Conservation (phyloP, 345 rosid species). For the Hevea brasiliensis region DNA sequence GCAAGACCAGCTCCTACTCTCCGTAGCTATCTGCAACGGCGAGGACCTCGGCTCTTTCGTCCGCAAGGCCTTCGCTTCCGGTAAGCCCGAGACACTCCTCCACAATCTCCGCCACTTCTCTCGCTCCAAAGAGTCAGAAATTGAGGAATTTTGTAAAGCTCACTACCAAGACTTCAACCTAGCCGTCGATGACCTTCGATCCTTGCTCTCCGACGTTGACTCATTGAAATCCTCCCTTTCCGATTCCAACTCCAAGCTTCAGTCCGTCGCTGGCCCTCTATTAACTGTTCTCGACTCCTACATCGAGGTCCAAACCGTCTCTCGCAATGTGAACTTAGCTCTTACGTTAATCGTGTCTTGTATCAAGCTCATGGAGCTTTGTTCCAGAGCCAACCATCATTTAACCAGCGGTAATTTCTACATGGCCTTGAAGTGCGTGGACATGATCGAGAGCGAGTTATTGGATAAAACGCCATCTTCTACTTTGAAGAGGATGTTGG, state of each 20-base stretch:
- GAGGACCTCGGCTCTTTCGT: slow-evolving; percentile 91
- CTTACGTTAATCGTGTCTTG: slow-evolving; percentile 52
- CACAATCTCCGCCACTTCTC: slow-evolving; percentile 85
- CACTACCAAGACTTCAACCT: slow-evolving; percentile 96
- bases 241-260: slow-evolving; percentile 85
- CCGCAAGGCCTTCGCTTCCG: slow-evolving; percentile 75
- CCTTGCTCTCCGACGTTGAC: slow-evolving; percentile 94
- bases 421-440: slow-evolving; percentile 85
- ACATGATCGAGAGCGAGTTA: slow-evolving; percentile 67
- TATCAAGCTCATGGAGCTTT: slow-evolving; percentile 70
- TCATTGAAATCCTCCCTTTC: slow-evolving; percentile 84
- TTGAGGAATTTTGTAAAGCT: slow-evolving; percentile 96
- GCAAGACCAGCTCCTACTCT: slow-evolving; percentile 75
- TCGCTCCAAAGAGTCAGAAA: slow-evolving; percentile 90
- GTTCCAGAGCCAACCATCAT: slow-evolving; percentile 71
- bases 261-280: slow-evolving; percentile 79
- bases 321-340: slow-evolving; percentile 72
- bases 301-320: slow-evolving; percentile 69
- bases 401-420: slow-evolving; percentile 65
- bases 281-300: slow-evolving; percentile 68
- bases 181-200: slow-evolving; percentile 97
- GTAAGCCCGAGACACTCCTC: slow-evolving; percentile 83
- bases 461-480: slow-evolving; percentile 66
- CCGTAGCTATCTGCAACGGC: slow-evolving; percentile 88
- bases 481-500: slow-evolving; percentile 78